Percentiles rank a stretch among this genome's conserved stretches.
Evolutionary conservation across 2,329 filamentous ascomycete species (phyloP).

Genomic region (Sclerotinia glacialis): DNA sequence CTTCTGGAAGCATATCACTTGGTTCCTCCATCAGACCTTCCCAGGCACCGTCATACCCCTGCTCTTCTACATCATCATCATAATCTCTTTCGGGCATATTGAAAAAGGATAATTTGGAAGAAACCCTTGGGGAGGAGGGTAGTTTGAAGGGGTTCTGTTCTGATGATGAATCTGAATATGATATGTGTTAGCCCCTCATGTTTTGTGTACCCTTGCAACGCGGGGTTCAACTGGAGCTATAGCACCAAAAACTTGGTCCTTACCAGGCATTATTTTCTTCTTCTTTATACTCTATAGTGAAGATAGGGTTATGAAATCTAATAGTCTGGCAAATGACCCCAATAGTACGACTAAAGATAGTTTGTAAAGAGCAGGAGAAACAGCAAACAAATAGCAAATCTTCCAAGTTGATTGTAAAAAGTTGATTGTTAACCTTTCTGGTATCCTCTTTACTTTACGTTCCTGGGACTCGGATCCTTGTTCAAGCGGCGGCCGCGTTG

Average conservation of each 20-base stretch:
- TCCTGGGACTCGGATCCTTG: constrained; percentile 1
- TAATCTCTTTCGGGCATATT: constrained; percentile 5
- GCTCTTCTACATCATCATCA: constrained; percentile 2
- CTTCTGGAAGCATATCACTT: constrained; percentile 35
- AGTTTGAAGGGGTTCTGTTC: not conserved
- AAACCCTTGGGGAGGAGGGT: constrained; percentile 4
- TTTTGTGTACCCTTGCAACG: constrained; percentile 19
- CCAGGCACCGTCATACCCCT: constrained; percentile 20
- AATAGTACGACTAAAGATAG: not conserved
- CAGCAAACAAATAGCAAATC: not conserved
- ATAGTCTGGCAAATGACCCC: not conserved
- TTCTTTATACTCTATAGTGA: not conserved
- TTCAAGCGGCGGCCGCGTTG: not conserved
- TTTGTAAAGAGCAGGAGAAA: not conserved
- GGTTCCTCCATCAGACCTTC: constrained; percentile 29
- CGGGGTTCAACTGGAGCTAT: constrained; percentile 9
- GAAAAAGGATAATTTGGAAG: constrained; percentile 6
- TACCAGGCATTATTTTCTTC: constrained; percentile 16
- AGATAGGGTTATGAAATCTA: not conserved
- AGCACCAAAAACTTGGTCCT: not conserved
- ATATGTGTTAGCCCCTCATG: constrained; percentile 19
- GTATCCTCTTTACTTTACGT: not conserved
- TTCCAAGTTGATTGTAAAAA: not conserved
- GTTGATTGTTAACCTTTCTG: constrained; percentile 13
- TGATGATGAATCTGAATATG: constrained; percentile 15